A percentile compares a stretch with the other conserved stretches of the same genome.
These are phyloP conservation scores for Clavispora asparagi DNA, from an alignment of 805 yeast species.

Conservation along the genomic window DNA sequence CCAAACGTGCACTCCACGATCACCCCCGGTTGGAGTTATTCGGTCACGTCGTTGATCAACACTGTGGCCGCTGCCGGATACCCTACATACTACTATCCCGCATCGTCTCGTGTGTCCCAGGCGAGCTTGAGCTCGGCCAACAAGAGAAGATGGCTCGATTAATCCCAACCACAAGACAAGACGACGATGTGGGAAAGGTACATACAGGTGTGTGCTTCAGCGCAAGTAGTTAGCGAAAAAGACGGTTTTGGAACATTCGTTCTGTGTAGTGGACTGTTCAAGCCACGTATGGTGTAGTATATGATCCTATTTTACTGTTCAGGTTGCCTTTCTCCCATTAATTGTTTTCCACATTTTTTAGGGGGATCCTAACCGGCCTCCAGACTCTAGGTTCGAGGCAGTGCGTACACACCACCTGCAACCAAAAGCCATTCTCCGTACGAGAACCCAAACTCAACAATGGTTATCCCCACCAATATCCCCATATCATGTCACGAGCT, in stretches of 20 bases:
- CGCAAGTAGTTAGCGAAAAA: not conserved
- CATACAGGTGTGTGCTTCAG: not conserved
- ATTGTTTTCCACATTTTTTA: too few relatives aligned
- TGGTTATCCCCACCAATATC: too few relatives aligned
- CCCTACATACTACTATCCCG: conserved; percentile 64
- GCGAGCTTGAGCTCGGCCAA: conserved; percentile 32
- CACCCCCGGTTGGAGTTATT: conserved; percentile 83
- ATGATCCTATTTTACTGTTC: too few relatives aligned
- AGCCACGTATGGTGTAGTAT: too few relatives aligned
- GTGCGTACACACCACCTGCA: too few relatives aligned
- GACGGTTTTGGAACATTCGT: not conserved
- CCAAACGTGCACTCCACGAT: conserved; percentile 55
- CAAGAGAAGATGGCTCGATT: conserved; percentile 38
- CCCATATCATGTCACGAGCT: not conserved
- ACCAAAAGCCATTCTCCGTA: too few relatives aligned
- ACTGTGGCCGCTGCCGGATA: conserved; percentile 66
- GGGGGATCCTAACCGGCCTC: too few relatives aligned
- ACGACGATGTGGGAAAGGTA: not conserved
- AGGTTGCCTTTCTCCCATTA: too few relatives aligned
- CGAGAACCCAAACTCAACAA: too few relatives aligned
- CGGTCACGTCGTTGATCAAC: conserved; percentile 58
- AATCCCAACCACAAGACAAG: not conserved
- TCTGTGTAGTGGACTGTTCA: too few relatives aligned
- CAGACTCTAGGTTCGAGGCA: too few relatives aligned
- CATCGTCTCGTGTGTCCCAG: conserved; percentile 44